Percentiles rank a stretch among this genome's conserved stretches.
Evolutionary conservation across 2,329 filamentous ascomycete genomes (phyloP).

Genomic region (Penicillium nordicum): DNA sequence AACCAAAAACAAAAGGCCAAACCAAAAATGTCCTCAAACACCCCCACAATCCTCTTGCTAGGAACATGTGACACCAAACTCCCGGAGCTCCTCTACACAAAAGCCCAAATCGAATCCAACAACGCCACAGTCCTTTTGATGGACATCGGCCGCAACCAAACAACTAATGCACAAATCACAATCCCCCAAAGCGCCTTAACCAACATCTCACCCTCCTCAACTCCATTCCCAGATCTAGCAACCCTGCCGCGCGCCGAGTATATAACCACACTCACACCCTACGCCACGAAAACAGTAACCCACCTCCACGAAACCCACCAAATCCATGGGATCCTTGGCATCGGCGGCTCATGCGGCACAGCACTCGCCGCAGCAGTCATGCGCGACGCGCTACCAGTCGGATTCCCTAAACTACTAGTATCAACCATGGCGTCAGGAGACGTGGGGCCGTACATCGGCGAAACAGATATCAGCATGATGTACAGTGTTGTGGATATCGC

Average conservation of each 20-base stretch:
- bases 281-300: slow-evolving; percentile 43
- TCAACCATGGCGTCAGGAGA: slow-evolving; percentile 68
- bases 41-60: slow-evolving; percentile 51
- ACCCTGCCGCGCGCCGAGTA: slow-evolving; percentile 53
- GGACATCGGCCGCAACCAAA: slow-evolving; percentile 53
- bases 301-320: slow-evolving; percentile 35
- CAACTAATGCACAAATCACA: slow-evolving; percentile 47
- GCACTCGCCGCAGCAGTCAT: slow-evolving; percentile 60
- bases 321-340: slow-evolving; percentile 57
- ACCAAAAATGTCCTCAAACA: slow-evolving; percentile 9
- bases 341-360: slow-evolving; percentile 63
- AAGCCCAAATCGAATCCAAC: slow-evolving; percentile 42
- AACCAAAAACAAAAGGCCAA: background rate
- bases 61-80: slow-evolving; percentile 66
- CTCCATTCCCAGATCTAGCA: slow-evolving; percentile 30
- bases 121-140: slow-evolving; percentile 47
- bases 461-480: slow-evolving; percentile 67
- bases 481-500: slow-evolving; percentile 69
- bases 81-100: slow-evolving; percentile 56
- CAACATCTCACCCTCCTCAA: slow-evolving; percentile 12
- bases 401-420: slow-evolving; percentile 67
- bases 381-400: slow-evolving; percentile 59
- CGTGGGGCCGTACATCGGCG: slow-evolving; percentile 61
- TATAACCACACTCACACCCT: slow-evolving; percentile 54
- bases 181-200: slow-evolving; percentile 47